Evolutionary conservation across 2,329 filamentous ascomycete species (phyloP).

Genomic region (Leptosphaerulina australis): DNA sequence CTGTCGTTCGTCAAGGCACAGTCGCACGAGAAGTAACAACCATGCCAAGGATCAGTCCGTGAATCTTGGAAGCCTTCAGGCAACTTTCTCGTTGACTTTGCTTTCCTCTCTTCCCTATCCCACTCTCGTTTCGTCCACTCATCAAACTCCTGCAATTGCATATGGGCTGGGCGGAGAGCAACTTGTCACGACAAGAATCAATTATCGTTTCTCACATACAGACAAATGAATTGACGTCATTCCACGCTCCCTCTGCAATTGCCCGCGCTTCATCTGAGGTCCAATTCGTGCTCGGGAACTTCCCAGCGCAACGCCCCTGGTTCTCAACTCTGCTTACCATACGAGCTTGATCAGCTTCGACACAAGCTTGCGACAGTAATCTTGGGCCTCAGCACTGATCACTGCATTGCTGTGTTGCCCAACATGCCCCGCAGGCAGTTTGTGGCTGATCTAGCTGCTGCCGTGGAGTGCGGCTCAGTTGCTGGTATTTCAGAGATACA

Average conservation of each 20-base stretch:
- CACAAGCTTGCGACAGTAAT: neutral
- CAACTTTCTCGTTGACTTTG: neutral
- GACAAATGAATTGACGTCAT: slow-evolving; percentile 15
- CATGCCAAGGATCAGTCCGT: slow-evolving; percentile 21
- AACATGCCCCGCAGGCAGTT: slow-evolving; percentile 72
- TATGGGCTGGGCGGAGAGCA: neutral
- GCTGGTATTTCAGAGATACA: slow-evolving; percentile 61
- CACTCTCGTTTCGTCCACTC: neutral
- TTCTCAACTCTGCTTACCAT: neutral
- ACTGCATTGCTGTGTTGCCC: slow-evolving; percentile 11
- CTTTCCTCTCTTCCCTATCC: neutral
- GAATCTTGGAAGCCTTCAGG: slow-evolving; percentile 4
- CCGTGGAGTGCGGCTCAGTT: slow-evolving; percentile 48
- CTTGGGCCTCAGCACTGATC: neutral
- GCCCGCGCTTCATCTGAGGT: neutral
- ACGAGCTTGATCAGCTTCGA: slow-evolving; percentile 1
- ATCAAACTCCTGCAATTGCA: neutral
- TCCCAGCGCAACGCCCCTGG: neutral
- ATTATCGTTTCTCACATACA: slow-evolving; percentile 4
- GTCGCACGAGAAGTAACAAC: slow-evolving; percentile 13
- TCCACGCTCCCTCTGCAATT: neutral
- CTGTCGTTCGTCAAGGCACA: slow-evolving; percentile 17
- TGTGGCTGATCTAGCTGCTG: slow-evolving; percentile 61
- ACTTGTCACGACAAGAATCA: slow-evolving; percentile 2
- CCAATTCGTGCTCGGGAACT: neutral